phyloP scores from a whole-genome alignment of 75 land plant species.

The Pseudotsuga menziesii region DNA sequence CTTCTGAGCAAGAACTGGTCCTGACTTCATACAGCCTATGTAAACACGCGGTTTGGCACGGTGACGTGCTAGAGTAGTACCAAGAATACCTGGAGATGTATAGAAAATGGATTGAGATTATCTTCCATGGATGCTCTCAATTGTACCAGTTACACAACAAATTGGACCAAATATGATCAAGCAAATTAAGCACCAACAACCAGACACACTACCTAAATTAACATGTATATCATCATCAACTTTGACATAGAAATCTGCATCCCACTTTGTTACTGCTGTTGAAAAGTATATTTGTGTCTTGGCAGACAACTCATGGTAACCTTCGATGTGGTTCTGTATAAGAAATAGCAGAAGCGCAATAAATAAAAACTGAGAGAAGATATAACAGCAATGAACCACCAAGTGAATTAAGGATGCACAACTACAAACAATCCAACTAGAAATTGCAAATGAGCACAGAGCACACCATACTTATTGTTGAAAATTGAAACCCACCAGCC shows the following conservation, averaged over 20 bases:
- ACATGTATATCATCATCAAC: conserved; percentile 91
- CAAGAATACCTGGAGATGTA: conserved; percentile 47
- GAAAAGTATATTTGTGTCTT: conserved; percentile 81
- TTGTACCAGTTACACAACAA: conserved; percentile 7
- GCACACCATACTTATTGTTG: background rate
- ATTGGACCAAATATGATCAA: background rate
- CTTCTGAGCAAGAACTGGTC: conserved; percentile 79
- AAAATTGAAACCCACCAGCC: conserved; percentile 45
- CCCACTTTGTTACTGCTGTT: conserved; percentile 77
- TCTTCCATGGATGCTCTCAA: background rate
- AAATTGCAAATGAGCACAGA: background rate
- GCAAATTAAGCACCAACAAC: conserved; percentile 1
- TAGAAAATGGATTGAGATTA: background rate
- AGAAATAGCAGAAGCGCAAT: conserved; percentile 1
- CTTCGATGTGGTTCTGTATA: conserved; percentile 79
- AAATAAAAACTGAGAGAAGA: background rate
- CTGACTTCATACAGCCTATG: conserved; percentile 90
- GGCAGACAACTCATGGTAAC: conserved; percentile 77
- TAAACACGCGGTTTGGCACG: conserved; percentile 72
- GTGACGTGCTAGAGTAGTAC: conserved; percentile 55
- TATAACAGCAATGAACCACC: background rate
- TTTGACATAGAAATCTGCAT: conserved; percentile 84
- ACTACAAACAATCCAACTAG: background rate
- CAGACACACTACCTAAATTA: conserved; percentile 50
- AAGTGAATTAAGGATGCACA: background rate